Evolutionary conservation across 2,329 filamentous ascomycete species (phyloP), one percentile per base, ranked within the genome.

Genomic region (Arthrobotrys conoides): DNA sequence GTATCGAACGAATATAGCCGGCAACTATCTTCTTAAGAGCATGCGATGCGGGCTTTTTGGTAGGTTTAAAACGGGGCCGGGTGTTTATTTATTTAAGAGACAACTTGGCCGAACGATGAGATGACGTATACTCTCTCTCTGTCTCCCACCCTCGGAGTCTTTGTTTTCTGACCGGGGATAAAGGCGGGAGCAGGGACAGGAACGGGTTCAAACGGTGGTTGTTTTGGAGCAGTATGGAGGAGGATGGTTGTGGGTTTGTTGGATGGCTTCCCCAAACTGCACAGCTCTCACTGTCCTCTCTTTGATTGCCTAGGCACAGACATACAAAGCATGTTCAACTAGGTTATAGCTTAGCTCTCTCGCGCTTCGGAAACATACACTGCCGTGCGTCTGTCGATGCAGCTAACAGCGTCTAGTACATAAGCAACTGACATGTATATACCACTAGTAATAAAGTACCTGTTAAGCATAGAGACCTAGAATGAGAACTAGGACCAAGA

Each of bases 51-150:
- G 44, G 44, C 44, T 5, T 18, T 46, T 46, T 9, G 38, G 38
- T 63, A 12, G 51, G 24, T 27, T 10, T 10, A 36, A 36, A 36
- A 36, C 33, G 27, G 53, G 12, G 27, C 20, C 33, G 22, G 24
- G 9, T 16, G 14, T 41, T 41, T 41, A 41, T 41, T 63, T 20
- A 38, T 22, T 59, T 59, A 30, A n/a, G 27, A 20, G 53, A 59
- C 53, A 38, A 63, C 14, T 38, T 49, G 67, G 44, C 38, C 61
- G 38, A 30, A 67, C 49, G 59, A 73, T 73, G 51, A 73, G 55
- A 73, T 73, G 61, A 67, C 63, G 63, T 73, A 68, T 51, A 10
- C 41, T 20, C n/a, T 46, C 38, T 46, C 38, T 41, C 38, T 41
- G 10, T 41, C 14, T 41, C 12, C 14, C 12, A 14, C 9, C 16